These are phyloP conservation scores for Volvariella surrecta DNA, from an alignment of 1,284 basidiomycete species.

Conservation along the genomic window DNA sequence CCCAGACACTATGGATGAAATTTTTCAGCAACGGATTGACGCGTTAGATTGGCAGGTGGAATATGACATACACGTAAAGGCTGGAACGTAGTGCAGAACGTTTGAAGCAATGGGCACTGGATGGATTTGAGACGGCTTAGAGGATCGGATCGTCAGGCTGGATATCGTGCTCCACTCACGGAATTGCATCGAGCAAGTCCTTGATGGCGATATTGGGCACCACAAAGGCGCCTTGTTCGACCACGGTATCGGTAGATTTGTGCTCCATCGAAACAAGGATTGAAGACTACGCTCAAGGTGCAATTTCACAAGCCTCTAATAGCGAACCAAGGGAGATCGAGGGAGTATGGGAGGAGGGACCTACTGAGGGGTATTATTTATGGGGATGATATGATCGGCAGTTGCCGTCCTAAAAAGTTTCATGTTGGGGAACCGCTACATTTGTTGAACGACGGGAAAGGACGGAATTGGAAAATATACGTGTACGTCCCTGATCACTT, in stretches of 20 bases:
- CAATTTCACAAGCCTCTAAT: too few relatives aligned
- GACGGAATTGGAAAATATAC: too few relatives aligned
- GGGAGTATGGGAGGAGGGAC: too few relatives aligned
- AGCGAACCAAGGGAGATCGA: too few relatives aligned
- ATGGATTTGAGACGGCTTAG: slow-evolving; percentile 8
- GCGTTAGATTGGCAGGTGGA: slow-evolving; percentile 1
- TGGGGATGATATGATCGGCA: slow-evolving; percentile 12
- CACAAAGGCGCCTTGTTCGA: slow-evolving; percentile 54
- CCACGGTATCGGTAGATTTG: slow-evolving; percentile 26
- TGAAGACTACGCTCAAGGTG: too few relatives aligned
- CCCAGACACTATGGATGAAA: slow-evolving; percentile 51
- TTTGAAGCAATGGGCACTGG: slow-evolving; percentile 90
- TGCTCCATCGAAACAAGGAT: slow-evolving; percentile 22
- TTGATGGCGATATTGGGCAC: slow-evolving; percentile 83
- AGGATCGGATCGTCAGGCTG: slow-evolving; percentile 1
- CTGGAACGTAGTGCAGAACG: slow-evolving; percentile 83
- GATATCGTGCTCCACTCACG: slow-evolving; percentile 42
- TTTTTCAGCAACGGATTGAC: slow-evolving; percentile 1
- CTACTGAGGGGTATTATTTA: slow-evolving; percentile 14
- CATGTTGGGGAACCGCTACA: background rate
- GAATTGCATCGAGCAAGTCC: slow-evolving; percentile 82
- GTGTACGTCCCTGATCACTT: too few relatives aligned
- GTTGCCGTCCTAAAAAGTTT: slow-evolving; percentile 3
- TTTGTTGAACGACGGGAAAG: too few relatives aligned
- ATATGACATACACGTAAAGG: slow-evolving; percentile 67